A percentile compares a stretch with the other conserved stretches of the same genome.
phyloP scores from a whole-genome alignment of 345 rosid genomes.

The Passiflora organensis region DNA sequence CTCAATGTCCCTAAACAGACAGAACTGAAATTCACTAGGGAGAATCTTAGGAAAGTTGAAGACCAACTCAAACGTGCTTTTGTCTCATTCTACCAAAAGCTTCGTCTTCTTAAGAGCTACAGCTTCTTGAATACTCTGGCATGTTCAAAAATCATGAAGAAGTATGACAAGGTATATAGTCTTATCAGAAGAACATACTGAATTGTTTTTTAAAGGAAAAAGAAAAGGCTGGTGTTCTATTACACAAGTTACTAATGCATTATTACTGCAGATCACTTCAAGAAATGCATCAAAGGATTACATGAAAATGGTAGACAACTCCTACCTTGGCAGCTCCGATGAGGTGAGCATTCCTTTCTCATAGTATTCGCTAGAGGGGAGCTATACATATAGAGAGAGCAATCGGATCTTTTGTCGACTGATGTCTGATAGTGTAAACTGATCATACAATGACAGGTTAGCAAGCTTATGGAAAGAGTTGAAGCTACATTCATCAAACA shows the following conservation, averaged over 20 bases:
- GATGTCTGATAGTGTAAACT: too few relatives aligned
- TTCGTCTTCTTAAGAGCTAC: conserved; percentile 53
- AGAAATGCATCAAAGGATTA: conserved; percentile 31
- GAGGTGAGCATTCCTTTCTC: conserved; percentile 40
- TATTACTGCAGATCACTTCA: background rate
- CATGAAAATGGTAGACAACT: conserved; percentile 60
- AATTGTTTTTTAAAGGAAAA: conserved; percentile 19
- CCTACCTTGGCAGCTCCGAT: conserved; percentile 57
- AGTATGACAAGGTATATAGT: conserved; percentile 57
- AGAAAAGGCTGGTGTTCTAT: too few relatives aligned
- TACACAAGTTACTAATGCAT: too few relatives aligned
- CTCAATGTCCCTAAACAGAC: too few relatives aligned
- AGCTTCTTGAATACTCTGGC: conserved; percentile 41
- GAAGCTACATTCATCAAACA: conserved; percentile 56
- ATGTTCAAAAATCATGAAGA: conserved; percentile 67
- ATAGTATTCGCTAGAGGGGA: background rate
- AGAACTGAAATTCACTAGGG: conserved; percentile 48
- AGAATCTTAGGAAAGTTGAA: conserved; percentile 50
- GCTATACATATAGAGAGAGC: background rate
- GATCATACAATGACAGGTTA: conserved; percentile 31
- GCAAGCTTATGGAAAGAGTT: conserved; percentile 51
- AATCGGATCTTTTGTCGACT: background rate
- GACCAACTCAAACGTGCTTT: conserved; percentile 42
- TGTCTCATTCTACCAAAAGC: conserved; percentile 65
- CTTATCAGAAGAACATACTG: background rate